phyloP scores from a whole-genome alignment of 108 stramenopile species.

The Phaeodactylum tricornutum region DNA sequence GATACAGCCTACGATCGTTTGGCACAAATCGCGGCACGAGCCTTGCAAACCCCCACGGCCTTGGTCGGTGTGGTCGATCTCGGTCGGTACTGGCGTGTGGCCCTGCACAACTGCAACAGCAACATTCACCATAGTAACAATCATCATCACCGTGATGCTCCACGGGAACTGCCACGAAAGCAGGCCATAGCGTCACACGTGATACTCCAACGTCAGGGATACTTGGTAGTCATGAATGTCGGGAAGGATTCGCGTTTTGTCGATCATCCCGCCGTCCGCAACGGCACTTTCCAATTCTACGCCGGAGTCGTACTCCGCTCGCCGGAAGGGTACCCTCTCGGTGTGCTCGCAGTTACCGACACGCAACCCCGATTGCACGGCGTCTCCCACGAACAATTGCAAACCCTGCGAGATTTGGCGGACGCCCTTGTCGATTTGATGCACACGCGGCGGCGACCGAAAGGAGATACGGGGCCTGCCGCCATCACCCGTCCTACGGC shows the following conservation, averaged over 20 bases:
- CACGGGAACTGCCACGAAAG: conserved; percentile 43
- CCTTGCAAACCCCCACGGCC: conserved; percentile 61
- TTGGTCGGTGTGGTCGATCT: conserved; percentile 51
- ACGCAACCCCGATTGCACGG: conserved; percentile 34
- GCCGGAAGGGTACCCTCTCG: conserved; percentile 37
- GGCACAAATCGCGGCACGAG: conserved; percentile 20
- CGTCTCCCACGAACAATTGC: conserved; percentile 40
- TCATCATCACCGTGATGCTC: too few relatives aligned
- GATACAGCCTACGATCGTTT: conserved; percentile 22
- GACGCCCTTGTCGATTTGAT: conserved; percentile 3
- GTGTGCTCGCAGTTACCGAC: conserved; percentile 71
- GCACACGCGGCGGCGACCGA: not conserved
- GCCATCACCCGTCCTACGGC: not conserved
- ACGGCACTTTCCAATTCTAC: conserved; percentile 58
- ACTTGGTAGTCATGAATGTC: conserved; percentile 44
- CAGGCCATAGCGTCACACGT: conserved; percentile 52
- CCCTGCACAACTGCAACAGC: not conserved
- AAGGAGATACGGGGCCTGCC: too few relatives aligned
- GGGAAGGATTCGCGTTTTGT: conserved; percentile 52
- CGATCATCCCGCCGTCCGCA: conserved; percentile 36
- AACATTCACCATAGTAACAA: too few relatives aligned
- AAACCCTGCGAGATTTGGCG: conserved; percentile 49
- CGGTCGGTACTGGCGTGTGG: conserved; percentile 54
- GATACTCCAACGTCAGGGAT: conserved; percentile 24
- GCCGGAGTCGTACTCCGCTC: conserved; percentile 48